These are phyloP conservation scores for Eucalyptus cladocalyx DNA, from an alignment of 345 rosid genomes.

Conservation along the genomic window DNA sequence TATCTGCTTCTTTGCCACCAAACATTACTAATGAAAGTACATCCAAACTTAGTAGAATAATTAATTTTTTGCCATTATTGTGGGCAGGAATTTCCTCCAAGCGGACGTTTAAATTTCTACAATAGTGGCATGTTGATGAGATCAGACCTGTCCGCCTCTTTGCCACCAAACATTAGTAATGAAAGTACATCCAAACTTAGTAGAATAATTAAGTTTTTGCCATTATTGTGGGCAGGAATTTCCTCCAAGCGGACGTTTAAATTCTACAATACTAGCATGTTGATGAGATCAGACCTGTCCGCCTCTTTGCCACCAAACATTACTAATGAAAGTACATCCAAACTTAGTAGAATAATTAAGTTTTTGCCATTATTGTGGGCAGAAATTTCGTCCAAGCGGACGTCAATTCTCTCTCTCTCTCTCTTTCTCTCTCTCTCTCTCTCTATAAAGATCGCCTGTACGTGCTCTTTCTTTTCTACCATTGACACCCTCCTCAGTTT, in stretches of 20 bases:
- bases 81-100: background rate
- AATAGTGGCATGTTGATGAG: background rate
- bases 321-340: background rate
- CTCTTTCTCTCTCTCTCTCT: background rate
- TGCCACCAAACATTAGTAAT: too few relatives aligned
- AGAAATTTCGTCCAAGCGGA: background rate
- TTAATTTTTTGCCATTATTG: background rate
- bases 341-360: background rate
- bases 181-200: too few relatives aligned
- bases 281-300: background rate
- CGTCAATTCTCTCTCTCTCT: background rate
- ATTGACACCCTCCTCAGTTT: background rate
- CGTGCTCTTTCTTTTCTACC: background rate
- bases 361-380: background rate
- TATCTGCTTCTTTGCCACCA: background rate
- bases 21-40: background rate
- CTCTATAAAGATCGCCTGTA: background rate
- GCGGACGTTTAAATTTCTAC: too few relatives aligned
- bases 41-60: background rate
- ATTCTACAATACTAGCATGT: background rate
- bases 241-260: too few relatives aligned
- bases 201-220: too few relatives aligned
- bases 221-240: too few relatives aligned
- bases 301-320: background rate
- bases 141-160: too few relatives aligned